Percentiles rank a stretch among this genome's conserved stretches.
These are phyloP conservation scores for Penicillium sp. DNA, from an alignment of 2,329 filamentous ascomycete species.

Conservation along the genomic window DNA sequence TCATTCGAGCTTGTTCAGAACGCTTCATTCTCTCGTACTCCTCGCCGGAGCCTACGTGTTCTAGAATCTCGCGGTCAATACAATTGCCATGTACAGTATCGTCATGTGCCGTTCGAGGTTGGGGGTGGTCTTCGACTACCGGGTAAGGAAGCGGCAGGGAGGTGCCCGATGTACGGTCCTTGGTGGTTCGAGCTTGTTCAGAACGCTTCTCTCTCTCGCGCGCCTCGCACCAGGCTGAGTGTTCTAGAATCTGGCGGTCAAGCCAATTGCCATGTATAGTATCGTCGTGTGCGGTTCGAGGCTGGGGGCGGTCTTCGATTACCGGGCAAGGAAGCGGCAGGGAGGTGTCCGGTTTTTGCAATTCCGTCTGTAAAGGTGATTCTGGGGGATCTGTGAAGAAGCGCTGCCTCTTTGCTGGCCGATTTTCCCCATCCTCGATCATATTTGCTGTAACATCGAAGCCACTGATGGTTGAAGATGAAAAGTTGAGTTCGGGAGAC, in stretches of 20 bases:
- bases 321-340: conserved; percentile 2
- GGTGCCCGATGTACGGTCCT: too few relatives aligned
- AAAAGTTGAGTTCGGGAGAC: conserved; percentile 26
- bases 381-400: conserved; percentile 56
- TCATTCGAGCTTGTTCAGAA: neutral
- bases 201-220: too few relatives aligned
- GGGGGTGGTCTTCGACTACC: neutral
- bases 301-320: neutral
- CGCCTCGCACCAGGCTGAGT: too few relatives aligned
- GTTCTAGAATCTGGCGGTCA: neutral
- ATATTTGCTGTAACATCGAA: conserved; percentile 15
- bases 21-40: neutral
- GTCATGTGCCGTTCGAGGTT: neutral
- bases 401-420: conserved; percentile 59
- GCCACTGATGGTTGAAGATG: neutral
- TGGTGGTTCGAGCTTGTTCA: too few relatives aligned
- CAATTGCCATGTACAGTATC: neutral
- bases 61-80: neutral
- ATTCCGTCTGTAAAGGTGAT: conserved; percentile 20
- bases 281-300: neutral
- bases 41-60: too few relatives aligned
- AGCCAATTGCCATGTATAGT: neutral
- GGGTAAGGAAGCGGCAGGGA: conserved; percentile 8
- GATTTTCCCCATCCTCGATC: conserved; percentile 45
- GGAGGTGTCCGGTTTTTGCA: conserved; percentile 20